Conservation (phyloP, 148 eudicot species). For the Vaccinium macrocarpon region DNA sequence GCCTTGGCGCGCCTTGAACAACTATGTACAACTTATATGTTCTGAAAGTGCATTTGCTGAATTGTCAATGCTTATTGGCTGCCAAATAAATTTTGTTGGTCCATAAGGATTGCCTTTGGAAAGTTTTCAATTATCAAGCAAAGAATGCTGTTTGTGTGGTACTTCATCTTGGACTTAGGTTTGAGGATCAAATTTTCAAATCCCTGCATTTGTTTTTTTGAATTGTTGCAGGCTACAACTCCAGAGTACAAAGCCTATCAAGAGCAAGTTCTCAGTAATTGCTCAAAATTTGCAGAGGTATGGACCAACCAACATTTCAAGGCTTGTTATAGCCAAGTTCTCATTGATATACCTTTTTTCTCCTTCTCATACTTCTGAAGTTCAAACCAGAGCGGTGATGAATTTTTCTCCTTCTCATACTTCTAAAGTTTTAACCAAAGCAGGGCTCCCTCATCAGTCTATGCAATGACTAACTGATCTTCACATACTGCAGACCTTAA, state of each 20-base stretch:
- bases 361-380: background rate
- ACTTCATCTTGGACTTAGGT: background rate
- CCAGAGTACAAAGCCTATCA: constrained; percentile 94
- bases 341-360: background rate
- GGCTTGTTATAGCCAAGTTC: background rate
- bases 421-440: background rate
- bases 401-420: background rate
- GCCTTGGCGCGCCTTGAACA: background rate
- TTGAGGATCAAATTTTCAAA: background rate
- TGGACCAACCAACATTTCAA: background rate
- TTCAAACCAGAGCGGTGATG: too few species aligned
- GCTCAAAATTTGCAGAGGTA: constrained; percentile 91
- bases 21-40: background rate
- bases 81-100: background rate
- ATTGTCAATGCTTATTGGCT: background rate
- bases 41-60: background rate
- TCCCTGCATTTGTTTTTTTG: background rate
- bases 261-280: constrained; percentile 93
- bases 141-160: background rate
- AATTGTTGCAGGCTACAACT: constrained; percentile 65
- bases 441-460: background rate
- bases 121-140: constrained; percentile 10
- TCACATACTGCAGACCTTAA: constrained; percentile 61
- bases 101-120: constrained; percentile 1
- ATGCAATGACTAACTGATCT: background rate